Percentiles rank a stretch among this genome's conserved stretches.
These are phyloP conservation scores for Papiliotrema nemorosa DNA, from an alignment of 1,284 basidiomycete species.

Conservation along the genomic window DNA sequence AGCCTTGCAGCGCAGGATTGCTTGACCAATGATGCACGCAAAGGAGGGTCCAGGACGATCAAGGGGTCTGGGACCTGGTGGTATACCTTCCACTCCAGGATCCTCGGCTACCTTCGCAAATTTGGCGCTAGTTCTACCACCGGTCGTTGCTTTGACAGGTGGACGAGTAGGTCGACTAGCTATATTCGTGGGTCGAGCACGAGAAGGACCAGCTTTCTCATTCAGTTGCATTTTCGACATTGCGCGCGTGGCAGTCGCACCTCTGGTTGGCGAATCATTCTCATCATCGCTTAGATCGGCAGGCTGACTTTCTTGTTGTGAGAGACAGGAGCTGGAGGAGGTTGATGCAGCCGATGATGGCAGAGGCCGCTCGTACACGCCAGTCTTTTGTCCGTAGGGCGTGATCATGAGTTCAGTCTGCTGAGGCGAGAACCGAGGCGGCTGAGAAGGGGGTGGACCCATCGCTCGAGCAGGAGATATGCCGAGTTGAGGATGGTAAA, in stretches of 20 bases:
- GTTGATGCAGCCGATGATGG: constrained; percentile 29
- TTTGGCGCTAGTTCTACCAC: constrained; percentile 37
- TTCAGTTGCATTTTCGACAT: constrained; percentile 22
- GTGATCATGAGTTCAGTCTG: constrained; percentile 25
- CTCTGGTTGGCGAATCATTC: constrained; percentile 39
- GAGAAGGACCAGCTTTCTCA: constrained; percentile 6
- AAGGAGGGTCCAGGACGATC: constrained; percentile 82
- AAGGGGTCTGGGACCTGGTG: constrained; percentile 72
- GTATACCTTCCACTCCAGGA: constrained; percentile 55
- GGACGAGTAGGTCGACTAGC: constrained; percentile 11
- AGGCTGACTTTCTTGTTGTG: constrained; percentile 5
- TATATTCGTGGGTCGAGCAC: not conserved
- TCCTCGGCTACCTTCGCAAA: constrained; percentile 43
- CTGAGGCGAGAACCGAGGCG: constrained; percentile 29
- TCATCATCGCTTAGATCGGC: constrained; percentile 34
- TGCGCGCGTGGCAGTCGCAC: constrained; percentile 16
- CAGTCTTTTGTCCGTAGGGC: constrained; percentile 21
- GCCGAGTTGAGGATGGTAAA: constrained; percentile 20
- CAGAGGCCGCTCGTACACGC: constrained; percentile 9
- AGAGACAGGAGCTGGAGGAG: constrained; percentile 2
- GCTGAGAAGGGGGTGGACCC: constrained; percentile 36
- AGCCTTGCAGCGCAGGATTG: constrained; percentile 77
- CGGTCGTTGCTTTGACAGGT: constrained; percentile 14
- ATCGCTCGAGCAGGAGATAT: constrained; percentile 45
- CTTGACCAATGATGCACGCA: constrained; percentile 92